Evolutionary conservation across 2,329 filamentous ascomycete genomes (phyloP).

Genomic region (Apiospora saccharicola): DNA sequence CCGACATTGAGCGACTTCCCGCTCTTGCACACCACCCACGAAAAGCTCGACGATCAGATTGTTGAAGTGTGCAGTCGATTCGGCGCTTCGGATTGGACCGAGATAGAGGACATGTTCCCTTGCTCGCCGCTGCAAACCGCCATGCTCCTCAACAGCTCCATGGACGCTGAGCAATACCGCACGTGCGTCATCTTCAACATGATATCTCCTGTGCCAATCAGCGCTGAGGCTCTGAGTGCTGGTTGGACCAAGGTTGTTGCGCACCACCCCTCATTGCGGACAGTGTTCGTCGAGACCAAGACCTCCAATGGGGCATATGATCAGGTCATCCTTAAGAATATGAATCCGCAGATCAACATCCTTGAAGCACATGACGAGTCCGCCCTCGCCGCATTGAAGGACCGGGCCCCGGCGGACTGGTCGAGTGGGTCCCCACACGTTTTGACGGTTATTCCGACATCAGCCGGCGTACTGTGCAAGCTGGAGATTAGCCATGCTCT

Average conservation of each 20-base stretch:
- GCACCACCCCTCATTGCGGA: constrained; percentile 24
- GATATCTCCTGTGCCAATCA: neutral
- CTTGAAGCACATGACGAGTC: neutral
- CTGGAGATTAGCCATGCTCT: constrained; percentile 25
- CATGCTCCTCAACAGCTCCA: constrained; percentile 25
- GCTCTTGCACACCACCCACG: constrained; percentile 22
- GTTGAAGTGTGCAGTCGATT: constrained; percentile 8
- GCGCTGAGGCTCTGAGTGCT: neutral
- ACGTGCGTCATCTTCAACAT: constrained; percentile 25
- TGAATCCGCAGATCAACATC: constrained; percentile 6
- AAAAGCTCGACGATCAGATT: constrained; percentile 17
- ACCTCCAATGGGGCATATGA: constrained; percentile 23
- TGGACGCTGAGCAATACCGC: constrained; percentile 24
- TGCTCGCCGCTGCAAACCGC: constrained; percentile 26
- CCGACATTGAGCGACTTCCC: constrained; percentile 28
- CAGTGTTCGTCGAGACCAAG: constrained; percentile 21
- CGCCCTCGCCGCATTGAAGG: constrained; percentile 16
- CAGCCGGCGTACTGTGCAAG: constrained; percentile 21
- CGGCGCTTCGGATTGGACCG: constrained; percentile 18
- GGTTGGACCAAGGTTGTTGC: constrained; percentile 23
- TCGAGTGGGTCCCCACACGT: constrained; percentile 18
- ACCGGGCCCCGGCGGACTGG: constrained; percentile 18
- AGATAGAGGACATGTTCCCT: constrained; percentile 26
- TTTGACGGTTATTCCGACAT: constrained; percentile 24
- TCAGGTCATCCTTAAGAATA: constrained; percentile 22